Base-by-base conservation (phyloP, 352 stramenopile species). In the Pythium myriotylum region DNA sequence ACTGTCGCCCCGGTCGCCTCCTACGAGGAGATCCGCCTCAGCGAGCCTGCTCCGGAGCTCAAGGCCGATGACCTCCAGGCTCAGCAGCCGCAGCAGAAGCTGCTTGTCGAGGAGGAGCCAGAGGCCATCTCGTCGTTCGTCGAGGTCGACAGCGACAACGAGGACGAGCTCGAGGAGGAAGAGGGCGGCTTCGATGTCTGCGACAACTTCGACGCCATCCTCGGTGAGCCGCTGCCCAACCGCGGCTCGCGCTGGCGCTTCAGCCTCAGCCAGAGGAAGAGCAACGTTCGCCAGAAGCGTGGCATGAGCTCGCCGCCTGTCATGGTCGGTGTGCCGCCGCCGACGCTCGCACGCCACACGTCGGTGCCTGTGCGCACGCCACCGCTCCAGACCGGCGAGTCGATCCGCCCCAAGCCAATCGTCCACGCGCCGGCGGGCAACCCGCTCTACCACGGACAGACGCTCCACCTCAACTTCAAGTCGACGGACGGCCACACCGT, bases 401-500 rank as follows among this genome's bases (percentile, higher is more conserved):
- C 58, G 27, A 58, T 65, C 35, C 59, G 59, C 6, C 51, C 59
- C 32, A 61, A 61, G 59, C 59, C 59, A 9, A 57, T 69, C 49
- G 54, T 69, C 20, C 62, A 69, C 24, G 50, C 62, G 16, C 62
- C 45, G 4, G 27, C 55, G 33, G 65, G 64, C 5, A 70, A 68
- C 46, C 67, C 76, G 17, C 70, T 88, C 59, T 77, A 81, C 62
- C 73, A 85, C 43, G 76, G 76, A 42, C 79, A 88, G 66, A 74
- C 70, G 23, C 66, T 88, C 4, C 76, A 88, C 45, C 33, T 88
- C 32, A 67, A 58, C 1, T 88, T 88, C 67, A 81, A 81, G 59
- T 74, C 62, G 19, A 80, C 65, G 37, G 73, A 60, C 3, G 75
- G 76, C 20, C 65, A 74, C 20, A 58, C 67, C 13, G 68, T 73